Evolutionary conservation across 345 rosid species (phyloP), one percentile per base, ranked within the genome.

Genomic region (Corchorus olitorius): DNA sequence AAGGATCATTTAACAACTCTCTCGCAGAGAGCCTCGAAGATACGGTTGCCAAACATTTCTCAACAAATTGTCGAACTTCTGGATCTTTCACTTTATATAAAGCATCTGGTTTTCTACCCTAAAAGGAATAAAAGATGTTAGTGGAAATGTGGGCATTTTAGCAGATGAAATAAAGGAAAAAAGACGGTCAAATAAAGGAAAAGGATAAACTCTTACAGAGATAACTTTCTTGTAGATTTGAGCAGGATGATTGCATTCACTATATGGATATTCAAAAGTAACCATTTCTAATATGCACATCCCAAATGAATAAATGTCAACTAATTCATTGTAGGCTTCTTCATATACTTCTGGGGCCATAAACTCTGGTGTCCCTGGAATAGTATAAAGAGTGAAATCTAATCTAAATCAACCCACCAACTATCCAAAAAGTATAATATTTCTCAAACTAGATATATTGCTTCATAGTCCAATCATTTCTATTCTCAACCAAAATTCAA

Each of bases 321-420:
- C 99, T 63, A 97, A 76, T 78, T 97, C 98, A 78, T 97, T 94
- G 62, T 97, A 97, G 0, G 94, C 98, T 83, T 97, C 99, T 85
- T 92, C 94, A 54, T 94, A 97, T 19, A 97, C 93, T 84, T 97
- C 99, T 43, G 99, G 99, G 68, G 99, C 99, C 99, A 97, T 97
- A 72, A 97, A 97, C 87, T 97, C 99, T 8, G 97, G 98, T 46
- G 99, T 97, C 54, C 99, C 98, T 97, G 88, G 53, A 78, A 62
- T 20, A 48, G 65, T 48, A 73, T 35, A 41, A 62, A 67, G 17
- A 60, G 27, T 67, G n/a, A 55, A 65, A 63, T 68, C 64, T 0
- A n/a, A 74, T 56, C 65, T 54, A 75, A 55, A 22, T 15, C 68
- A 8, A 17, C 43, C 61, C 53, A 69, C 41, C 6, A 20, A 67